phyloP scores from a whole-genome alignment of 179 eudicot genomes.

The Silene vulgaris region DNA sequence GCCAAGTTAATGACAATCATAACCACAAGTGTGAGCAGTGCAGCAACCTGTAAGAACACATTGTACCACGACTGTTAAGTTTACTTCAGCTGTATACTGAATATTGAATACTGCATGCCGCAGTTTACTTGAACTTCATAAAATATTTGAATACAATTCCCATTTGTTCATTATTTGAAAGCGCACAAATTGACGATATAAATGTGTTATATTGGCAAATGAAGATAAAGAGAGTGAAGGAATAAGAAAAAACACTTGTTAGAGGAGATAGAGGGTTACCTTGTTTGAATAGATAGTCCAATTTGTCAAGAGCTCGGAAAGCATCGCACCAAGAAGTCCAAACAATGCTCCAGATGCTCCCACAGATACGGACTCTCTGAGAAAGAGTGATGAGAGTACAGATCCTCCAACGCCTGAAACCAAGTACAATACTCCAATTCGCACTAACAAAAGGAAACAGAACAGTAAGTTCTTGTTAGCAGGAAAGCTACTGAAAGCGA shows the following conservation, averaged over 20 bases:
- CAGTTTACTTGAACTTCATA: too few relatives aligned
- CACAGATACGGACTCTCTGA: slow-evolving; percentile 57
- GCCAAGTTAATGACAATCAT: slow-evolving; percentile 65
- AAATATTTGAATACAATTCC: too few relatives aligned
- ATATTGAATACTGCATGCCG: too few relatives aligned
- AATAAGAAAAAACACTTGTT: too few relatives aligned
- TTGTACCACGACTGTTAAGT: not conserved
- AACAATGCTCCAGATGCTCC: slow-evolving; percentile 95
- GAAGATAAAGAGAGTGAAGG: too few relatives aligned
- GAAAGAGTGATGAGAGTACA: slow-evolving; percentile 61
- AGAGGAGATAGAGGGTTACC: slow-evolving; percentile 32
- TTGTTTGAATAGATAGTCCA: slow-evolving; percentile 82
- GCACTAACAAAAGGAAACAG: slow-evolving; percentile 42
- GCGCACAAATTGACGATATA: too few relatives aligned
- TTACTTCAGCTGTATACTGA: too few relatives aligned
- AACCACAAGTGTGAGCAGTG: slow-evolving; percentile 54
- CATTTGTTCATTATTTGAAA: not conserved
- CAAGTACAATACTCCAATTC: slow-evolving; percentile 55
- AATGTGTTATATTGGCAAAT: too few relatives aligned
- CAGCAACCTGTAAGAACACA: slow-evolving; percentile 54
- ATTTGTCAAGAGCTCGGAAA: slow-evolving; percentile 71
- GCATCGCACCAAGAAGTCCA: slow-evolving; percentile 91
- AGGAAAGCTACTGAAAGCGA: too few relatives aligned
- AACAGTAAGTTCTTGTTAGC: not conserved
- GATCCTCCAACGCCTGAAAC: slow-evolving; percentile 79